A percentile compares a stretch with the other conserved stretches of the same genome.
Conservation (phyloP, 2,329 filamentous ascomycete genomes). For the Rutstroemia sp. region DNA sequence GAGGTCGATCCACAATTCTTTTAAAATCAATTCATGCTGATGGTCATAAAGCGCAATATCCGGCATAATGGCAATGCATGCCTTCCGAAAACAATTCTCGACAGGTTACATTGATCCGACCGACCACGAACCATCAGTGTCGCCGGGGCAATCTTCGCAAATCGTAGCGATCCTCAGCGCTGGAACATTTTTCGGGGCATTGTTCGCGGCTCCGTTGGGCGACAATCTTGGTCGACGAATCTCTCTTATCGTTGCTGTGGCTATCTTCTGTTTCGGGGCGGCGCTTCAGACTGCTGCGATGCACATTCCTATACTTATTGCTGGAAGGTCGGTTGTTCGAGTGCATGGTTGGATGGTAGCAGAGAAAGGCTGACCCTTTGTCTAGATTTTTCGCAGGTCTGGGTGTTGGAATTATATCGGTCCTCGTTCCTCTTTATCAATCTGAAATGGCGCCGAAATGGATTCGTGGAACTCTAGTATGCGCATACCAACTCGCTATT, state of each 20-base stretch:
- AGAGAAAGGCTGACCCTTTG: conserved; percentile 9
- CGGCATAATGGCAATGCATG: conserved; percentile 64
- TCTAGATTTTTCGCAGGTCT: conserved; percentile 59
- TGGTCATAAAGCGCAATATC: conserved; percentile 49
- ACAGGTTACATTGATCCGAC: conserved; percentile 37
- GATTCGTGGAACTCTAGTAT: conserved; percentile 71
- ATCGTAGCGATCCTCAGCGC: conserved; percentile 79
- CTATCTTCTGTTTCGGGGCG: conserved; percentile 63
- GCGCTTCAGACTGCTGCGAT: conserved; percentile 63
- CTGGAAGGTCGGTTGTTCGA: conserved; percentile 45
- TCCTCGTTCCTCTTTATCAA: conserved; percentile 69
- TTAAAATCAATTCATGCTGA: conserved; percentile 21
- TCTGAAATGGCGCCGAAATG: conserved; percentile 78
- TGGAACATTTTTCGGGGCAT: conserved; percentile 68
- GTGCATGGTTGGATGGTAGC: neutral
- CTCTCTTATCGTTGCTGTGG: conserved; percentile 58
- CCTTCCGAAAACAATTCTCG: conserved; percentile 57
- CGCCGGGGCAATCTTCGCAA: conserved; percentile 56
- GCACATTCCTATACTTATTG: conserved; percentile 50
- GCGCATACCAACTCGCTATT: conserved; percentile 70
- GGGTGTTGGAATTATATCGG: conserved; percentile 63
- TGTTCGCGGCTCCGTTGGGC: conserved; percentile 62
- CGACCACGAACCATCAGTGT: conserved; percentile 36
- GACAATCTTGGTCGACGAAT: conserved; percentile 53
- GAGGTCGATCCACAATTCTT: conserved; percentile 30